Conservation (phyloP, 768 basidiomycete genomes). For the Podaxis sp. region DNA sequence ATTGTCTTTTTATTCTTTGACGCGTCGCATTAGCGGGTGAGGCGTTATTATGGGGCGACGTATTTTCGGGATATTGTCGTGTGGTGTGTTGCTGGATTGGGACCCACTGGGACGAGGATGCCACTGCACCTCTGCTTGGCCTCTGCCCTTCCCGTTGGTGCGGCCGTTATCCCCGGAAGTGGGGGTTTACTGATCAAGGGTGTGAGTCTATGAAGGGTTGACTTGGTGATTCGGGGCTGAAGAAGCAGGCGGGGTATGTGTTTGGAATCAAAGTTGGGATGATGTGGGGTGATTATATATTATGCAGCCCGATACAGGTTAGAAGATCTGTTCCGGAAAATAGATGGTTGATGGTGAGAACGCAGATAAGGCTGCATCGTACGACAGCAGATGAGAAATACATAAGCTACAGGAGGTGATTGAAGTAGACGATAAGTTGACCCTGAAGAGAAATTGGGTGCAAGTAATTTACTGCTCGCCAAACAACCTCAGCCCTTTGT, state of each 20-base stretch:
- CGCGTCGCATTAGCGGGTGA: background rate
- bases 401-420: background rate
- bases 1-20: background rate
- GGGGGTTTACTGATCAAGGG: background rate
- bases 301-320: background rate
- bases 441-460: background rate
- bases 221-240: background rate
- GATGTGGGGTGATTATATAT: background rate
- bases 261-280: background rate
- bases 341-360: background rate
- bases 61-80: background rate
- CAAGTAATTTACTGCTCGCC: background rate
- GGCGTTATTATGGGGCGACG: background rate
- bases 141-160: background rate
- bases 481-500: constrained; percentile 13
- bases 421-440: background rate
- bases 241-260: background rate
- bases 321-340: background rate
- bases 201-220: background rate
- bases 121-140: background rate
- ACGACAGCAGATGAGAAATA: background rate
- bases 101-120: background rate
- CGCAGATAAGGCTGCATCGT: background rate
- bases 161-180: background rate
- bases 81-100: background rate